Percentiles rank a stretch among this genome's conserved stretches.
phyloP scores from a whole-genome alignment of 352 stramenopile species.

The Phytophthora kernoviae region DNA sequence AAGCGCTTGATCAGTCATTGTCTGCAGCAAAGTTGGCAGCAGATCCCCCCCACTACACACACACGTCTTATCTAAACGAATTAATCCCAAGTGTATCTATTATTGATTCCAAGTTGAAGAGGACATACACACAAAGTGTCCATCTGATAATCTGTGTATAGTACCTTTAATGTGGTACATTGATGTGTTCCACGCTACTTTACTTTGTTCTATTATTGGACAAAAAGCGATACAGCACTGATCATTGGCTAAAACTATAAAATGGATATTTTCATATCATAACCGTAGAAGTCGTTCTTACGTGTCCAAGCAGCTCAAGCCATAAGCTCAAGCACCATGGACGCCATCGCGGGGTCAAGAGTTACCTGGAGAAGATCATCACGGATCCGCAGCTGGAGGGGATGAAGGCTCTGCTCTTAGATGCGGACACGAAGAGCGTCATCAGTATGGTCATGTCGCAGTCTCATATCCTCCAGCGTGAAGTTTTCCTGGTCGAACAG shows the following conservation, averaged over 20 bases:
- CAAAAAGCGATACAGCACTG: too few species aligned
- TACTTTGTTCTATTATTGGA: too few species aligned
- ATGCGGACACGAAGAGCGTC: constrained; percentile 95
- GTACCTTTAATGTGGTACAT: too few species aligned
- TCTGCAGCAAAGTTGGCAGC: not conserved
- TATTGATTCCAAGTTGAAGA: too few species aligned
- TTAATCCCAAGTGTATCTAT: too few species aligned
- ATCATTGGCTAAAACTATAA: not conserved
- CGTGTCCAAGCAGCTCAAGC: not conserved
- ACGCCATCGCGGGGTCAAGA: constrained; percentile 72
- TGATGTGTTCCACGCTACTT: too few species aligned
- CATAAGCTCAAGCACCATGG: too few species aligned
- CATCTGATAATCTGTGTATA: too few species aligned
- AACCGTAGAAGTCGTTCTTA: not conserved
- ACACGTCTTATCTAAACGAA: too few species aligned
- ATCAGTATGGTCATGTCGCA: constrained; percentile 96
- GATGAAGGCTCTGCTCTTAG: constrained; percentile 98
- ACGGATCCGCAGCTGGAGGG: constrained; percentile 83
- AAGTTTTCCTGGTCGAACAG: constrained; percentile 96
- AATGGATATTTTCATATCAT: not conserved
- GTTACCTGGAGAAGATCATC: constrained; percentile 87
- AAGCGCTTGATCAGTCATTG: not conserved
- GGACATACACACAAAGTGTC: too few species aligned
- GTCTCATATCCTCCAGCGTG: constrained; percentile 94
- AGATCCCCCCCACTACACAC: too few species aligned